Base-by-base conservation (phyloP, 179 eudicot genomes). In the Beta lomatogona region DNA sequence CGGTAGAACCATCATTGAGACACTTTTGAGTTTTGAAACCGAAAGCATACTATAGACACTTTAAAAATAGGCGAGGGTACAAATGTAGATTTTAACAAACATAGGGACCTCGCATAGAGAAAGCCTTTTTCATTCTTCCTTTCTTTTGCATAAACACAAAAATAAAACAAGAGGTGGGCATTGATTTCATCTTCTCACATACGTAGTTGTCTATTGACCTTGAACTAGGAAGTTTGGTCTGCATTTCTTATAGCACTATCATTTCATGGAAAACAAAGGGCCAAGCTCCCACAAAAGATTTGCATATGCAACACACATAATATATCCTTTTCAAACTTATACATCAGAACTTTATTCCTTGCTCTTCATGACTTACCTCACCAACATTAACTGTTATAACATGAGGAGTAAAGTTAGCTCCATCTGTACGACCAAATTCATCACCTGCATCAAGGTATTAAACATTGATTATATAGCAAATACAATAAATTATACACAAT, bases 341-440 rank as follows among this genome's bases (percentile, higher is more conserved):
- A 69, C 19, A 13, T 79, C 13, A 36, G 6, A 11, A 60, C 28
- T 55, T 28, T 58, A 36, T 22, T 61, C 31, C 41, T 54, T 2
- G 12, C 65, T 44, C 65, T 48, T 61, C 55, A 81, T 45, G 79
- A 77, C 87, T 53, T 90, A 92, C 97, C 94, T 92, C 94, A 28
- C 97, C 97, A 72, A 84, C 77, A 84, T 90, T 86, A 67, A 92
- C 89, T 21, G 89, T 90, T 85, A 92, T 90, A 79, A 91, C 86
- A 74, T 92, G 97, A 25, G 97, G 92, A 70, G 88, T 86, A 68
- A 92, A 92, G 84, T 89, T 87, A 55, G 88, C 90, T 72, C 97
- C 94, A 60, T 89, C 89, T 19, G 88, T 75, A 69, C 83, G 86
- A 44, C 86, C 86, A 76, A 87, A 75, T 15, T 83, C 85, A 18